These are phyloP conservation scores for Boletus insuetus DNA, from an alignment of 768 basidiomycete species.

Conservation along the genomic window DNA sequence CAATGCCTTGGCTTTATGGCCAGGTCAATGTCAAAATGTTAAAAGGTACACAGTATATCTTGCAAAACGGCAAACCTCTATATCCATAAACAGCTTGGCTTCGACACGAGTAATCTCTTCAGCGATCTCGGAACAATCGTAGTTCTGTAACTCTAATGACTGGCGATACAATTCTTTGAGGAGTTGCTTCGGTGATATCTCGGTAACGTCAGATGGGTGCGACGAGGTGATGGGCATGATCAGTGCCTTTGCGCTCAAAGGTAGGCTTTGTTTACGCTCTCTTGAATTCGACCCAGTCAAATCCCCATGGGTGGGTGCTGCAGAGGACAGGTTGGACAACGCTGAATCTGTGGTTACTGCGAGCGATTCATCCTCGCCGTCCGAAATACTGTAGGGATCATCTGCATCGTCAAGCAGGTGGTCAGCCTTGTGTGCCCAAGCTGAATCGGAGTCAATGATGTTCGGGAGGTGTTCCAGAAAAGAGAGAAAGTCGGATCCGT, in stretches of 20 bases:
- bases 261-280: slow-evolving; percentile 71
- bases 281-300: slow-evolving; percentile 34
- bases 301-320: slow-evolving; percentile 19
- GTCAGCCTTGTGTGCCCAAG: slow-evolving; percentile 74
- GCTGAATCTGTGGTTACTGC: slow-evolving; percentile 33
- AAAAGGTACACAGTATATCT: background rate
- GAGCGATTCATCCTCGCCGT: slow-evolving; percentile 47
- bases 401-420: slow-evolving; percentile 59
- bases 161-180: slow-evolving; percentile 61
- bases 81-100: slow-evolving; percentile 65
- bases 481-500: slow-evolving; percentile 78
- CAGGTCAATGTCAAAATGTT: background rate
- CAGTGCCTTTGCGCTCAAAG: slow-evolving; percentile 46
- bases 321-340: slow-evolving; percentile 25
- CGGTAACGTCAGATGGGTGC: slow-evolving; percentile 31
- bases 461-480: slow-evolving; percentile 68
- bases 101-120: slow-evolving; percentile 82
- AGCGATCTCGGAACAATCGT: slow-evolving; percentile 69
- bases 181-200: slow-evolving; percentile 52
- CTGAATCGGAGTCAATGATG: slow-evolving; percentile 63
- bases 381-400: slow-evolving; percentile 52
- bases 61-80: slow-evolving; percentile 53
- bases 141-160: slow-evolving; percentile 52
- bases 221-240: slow-evolving; percentile 34
- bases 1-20: slow-evolving; percentile 76